phyloP scores from a whole-genome alignment of 2,329 filamentous ascomycete species.

The Fusarium lyarnte region DNA sequence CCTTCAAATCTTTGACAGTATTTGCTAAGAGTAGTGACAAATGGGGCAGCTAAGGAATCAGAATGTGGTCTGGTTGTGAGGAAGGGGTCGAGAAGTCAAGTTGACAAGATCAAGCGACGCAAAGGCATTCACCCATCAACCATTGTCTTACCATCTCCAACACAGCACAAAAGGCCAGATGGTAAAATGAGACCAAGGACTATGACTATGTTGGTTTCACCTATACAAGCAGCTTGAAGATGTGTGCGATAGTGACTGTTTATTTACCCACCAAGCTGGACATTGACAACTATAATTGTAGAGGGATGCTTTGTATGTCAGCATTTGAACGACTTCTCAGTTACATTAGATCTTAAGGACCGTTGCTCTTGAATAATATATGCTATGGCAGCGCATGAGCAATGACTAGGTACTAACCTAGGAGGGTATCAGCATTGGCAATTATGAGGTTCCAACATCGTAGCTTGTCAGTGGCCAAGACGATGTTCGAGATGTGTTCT shows the following conservation, averaged over 20 bases:
- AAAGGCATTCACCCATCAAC: conserved; percentile 20
- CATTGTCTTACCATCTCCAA: conserved; percentile 8
- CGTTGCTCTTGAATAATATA: neutral
- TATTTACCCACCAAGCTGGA: neutral
- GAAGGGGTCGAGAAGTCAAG: neutral
- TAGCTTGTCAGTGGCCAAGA: neutral
- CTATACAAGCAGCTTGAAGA: neutral
- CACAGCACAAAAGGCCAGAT: conserved; percentile 4
- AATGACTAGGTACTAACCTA: neutral
- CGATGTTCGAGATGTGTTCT: neutral
- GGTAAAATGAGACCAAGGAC: conserved; percentile 14
- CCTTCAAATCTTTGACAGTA: conserved; percentile 22
- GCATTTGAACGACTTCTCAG: neutral
- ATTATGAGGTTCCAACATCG: neutral
- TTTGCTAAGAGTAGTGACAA: conserved; percentile 12
- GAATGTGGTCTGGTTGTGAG: neutral
- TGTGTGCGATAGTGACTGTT: neutral
- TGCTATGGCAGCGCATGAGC: neutral
- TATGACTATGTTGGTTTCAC: neutral
- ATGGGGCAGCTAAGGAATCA: neutral
- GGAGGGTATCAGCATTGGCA: neutral
- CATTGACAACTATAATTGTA: neutral
- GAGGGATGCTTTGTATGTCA: neutral
- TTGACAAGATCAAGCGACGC: conserved; percentile 9
- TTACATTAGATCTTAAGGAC: neutral